phyloP scores from a whole-genome alignment of 2,329 filamentous ascomycete genomes.

The Clarireedia sp. region DNA sequence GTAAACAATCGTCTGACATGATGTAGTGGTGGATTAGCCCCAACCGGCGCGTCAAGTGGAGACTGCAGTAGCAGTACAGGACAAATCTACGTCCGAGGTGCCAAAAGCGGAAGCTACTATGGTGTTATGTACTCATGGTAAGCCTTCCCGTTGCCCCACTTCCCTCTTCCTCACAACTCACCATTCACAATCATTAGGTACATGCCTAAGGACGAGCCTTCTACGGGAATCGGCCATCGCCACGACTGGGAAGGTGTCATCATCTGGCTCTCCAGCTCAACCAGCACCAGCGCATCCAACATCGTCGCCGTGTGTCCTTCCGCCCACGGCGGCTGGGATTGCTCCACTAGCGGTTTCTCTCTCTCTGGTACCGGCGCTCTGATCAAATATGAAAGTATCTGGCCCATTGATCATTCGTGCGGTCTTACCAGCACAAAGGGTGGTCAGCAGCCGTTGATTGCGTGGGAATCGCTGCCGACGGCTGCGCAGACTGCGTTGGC shows the following conservation, averaged over 20 bases:
- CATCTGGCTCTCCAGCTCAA: constrained; percentile 38
- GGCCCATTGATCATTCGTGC: constrained; percentile 38
- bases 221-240: constrained; percentile 37
- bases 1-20: neutral
- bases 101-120: constrained; percentile 34
- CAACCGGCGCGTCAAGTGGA: constrained; percentile 32
- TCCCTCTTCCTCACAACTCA: constrained; percentile 5
- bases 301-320: constrained; percentile 44
- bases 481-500: constrained; percentile 31
- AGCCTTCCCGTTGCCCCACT: constrained; percentile 27
- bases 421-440: constrained; percentile 32
- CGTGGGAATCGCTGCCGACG: constrained; percentile 36
- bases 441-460: constrained; percentile 34
- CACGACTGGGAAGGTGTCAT: constrained; percentile 50
- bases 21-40: constrained; percentile 21
- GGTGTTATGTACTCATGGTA: constrained; percentile 46
- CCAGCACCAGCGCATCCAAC: constrained; percentile 28
- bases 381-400: constrained; percentile 42
- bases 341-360: constrained; percentile 32
- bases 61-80: constrained; percentile 38
- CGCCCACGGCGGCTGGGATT: constrained; percentile 42
- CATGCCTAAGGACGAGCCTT: constrained; percentile 38
- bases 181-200: constrained; percentile 33
- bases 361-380: constrained; percentile 37
- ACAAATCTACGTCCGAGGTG: constrained; percentile 42